These are phyloP conservation scores for Solanum commersonii DNA, from an alignment of 257 asterid genomes.

Conservation along the genomic window DNA sequence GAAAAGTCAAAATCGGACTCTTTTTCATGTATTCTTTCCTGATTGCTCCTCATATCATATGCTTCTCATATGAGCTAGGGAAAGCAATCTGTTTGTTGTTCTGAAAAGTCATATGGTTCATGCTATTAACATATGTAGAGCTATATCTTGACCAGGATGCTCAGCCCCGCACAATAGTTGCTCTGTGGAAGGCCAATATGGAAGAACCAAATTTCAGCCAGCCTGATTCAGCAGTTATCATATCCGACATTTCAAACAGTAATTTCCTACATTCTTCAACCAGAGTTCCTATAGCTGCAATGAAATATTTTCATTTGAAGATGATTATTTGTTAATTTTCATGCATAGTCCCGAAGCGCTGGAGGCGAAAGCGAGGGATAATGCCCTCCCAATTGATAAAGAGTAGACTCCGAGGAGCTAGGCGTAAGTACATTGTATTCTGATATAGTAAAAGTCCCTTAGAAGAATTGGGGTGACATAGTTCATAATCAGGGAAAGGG, in stretches of 20 bases:
- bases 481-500: not conserved
- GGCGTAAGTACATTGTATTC: conserved; percentile 59
- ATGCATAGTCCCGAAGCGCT: conserved; percentile 68
- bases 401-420: conserved; percentile 18
- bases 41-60: not conserved
- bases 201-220: conserved; percentile 71
- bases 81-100: not conserved
- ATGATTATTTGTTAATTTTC: conserved; percentile 32
- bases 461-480: not conserved
- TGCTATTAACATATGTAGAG: not conserved
- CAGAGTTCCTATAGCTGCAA: not conserved
- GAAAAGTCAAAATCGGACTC: not conserved
- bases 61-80: not conserved
- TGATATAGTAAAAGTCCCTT: conserved; percentile 6
- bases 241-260: conserved; percentile 63
- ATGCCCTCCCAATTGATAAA: conserved; percentile 45
- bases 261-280: conserved; percentile 15
- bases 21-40: not conserved
- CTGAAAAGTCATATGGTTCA: not conserved
- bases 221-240: conserved; percentile 61
- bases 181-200: conserved; percentile 92
- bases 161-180: conserved; percentile 67
- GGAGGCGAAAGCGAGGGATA: conserved; percentile 68
- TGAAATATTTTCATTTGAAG: conserved; percentile 2
- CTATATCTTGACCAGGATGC: conserved; percentile 55